Evolutionary conservation across 2,329 filamentous ascomycete species (phyloP), one percentile per base, ranked within the genome.

Genomic region (Phoma sp.): DNA sequence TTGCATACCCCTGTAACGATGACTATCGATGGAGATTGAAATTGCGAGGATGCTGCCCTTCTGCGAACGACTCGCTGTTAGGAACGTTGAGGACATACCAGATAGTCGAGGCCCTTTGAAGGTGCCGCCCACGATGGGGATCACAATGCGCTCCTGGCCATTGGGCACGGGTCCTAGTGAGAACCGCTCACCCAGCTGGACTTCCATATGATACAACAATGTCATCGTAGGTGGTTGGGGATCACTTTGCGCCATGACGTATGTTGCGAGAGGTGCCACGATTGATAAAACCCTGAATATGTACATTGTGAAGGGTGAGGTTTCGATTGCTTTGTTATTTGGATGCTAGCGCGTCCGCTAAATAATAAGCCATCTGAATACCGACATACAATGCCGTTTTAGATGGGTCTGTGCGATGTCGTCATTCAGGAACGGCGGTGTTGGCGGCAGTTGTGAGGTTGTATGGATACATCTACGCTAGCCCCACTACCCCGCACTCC

Each of bases 51-150:
- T 31, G 29, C 10, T 31, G 29, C 12, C 3, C 15, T 31, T 31
- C 9, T 5, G 29, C 12, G 9, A 10, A 31, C 2, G 12, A 5
- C 12, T 13, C 29, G 12, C 12, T 10, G 9, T 12, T 31, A 13
- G 17, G 8, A 22, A 24, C 2, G 6, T 29, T 21, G 17, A 25
- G 6, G 5, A 3, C 10, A 24, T 44, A 67, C 69, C 69, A 36
- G 58, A 64, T 12, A 72, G 36, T 21, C 43, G 58, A 0, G 67
- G 68, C 1, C 69, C 69, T n/a, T 63, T 64, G 59, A 72, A 71
- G 1, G 59, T 67, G 6, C 69, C 68, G n/a, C 68, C 67, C 4
- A 66, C 55, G 43, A 72, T 71, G 8, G 69, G 68, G 15, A 71
- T 70, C 10, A 69, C 65, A 15, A 65, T 59, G 25, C 69, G 66